A percentile compares a stretch with the other conserved stretches of the same genome.
Conservation (phyloP, 129 eudicot genomes). For the sunflower (Helianthus annuus) region DNA sequence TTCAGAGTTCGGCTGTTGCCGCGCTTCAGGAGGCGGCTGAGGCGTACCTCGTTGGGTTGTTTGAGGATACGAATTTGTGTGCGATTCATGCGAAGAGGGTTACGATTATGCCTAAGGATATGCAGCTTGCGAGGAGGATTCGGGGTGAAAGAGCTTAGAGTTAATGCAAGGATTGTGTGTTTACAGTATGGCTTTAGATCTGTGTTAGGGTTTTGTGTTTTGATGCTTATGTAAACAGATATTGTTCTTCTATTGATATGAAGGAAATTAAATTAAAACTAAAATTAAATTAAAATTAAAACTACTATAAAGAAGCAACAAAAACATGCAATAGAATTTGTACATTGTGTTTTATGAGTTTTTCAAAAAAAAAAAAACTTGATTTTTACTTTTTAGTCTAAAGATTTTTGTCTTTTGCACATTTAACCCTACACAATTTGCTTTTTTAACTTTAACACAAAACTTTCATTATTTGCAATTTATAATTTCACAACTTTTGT, state of each 20-base stretch:
- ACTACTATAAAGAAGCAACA: no score
- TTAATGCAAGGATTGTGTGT: neutral
- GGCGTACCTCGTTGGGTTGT: neutral
- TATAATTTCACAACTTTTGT: no score
- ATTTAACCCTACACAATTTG: no score
- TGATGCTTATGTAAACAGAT: neutral
- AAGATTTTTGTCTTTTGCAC: no score
- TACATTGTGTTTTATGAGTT: no score
- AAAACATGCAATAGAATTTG: no score
- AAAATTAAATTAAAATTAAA: no score
- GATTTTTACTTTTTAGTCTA: no score
- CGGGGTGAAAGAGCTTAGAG: neutral
- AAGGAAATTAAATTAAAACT: no score
- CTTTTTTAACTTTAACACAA: no score
- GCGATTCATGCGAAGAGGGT: neutral
- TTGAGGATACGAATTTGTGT: neutral
- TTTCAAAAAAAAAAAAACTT: no score
- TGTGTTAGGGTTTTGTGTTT: neutral
- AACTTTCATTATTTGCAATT: no score
- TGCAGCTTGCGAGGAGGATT: neutral
- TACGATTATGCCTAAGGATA: neutral
- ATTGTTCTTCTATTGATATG: neutral
- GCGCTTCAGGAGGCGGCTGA: constrained; percentile 1
- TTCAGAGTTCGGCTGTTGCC: neutral
- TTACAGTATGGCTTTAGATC: neutral